Percentiles rank a stretch among this genome's conserved stretches.
These are phyloP conservation scores for Pythium grandisporangium DNA, from an alignment of 352 stramenopile genomes.

Conservation along the genomic window DNA sequence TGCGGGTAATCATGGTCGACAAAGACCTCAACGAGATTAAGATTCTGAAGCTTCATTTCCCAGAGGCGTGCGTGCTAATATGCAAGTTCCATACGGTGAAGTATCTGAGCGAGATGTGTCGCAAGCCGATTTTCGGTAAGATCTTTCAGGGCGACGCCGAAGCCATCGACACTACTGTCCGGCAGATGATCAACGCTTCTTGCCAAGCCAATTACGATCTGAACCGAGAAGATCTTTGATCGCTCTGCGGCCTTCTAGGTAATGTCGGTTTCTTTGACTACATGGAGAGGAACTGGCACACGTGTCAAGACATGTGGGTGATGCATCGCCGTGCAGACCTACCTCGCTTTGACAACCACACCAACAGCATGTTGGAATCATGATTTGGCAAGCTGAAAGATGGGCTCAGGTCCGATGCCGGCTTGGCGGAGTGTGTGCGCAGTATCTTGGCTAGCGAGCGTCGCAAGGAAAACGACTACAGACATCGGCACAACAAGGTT, in stretches of 20 bases:
- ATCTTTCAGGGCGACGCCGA: too few species aligned
- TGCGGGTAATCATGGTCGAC: background rate
- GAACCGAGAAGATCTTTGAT: background rate
- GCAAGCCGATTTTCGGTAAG: too few species aligned
- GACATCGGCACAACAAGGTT: too few species aligned
- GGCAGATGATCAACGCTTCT: too few species aligned
- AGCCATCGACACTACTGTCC: too few species aligned
- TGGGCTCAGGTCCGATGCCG: too few species aligned
- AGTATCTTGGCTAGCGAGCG: too few species aligned
- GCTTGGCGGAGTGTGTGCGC: too few species aligned
- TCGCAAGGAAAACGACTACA: too few species aligned
- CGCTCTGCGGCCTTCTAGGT: background rate
- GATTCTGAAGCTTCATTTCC: background rate
- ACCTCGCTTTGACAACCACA: background rate
- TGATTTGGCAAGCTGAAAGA: background rate
- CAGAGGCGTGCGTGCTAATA: background rate
- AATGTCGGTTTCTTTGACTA: background rate
- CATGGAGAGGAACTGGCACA: conserved; percentile 2
- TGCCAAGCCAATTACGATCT: too few species aligned
- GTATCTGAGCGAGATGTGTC: too few species aligned
- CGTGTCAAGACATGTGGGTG: background rate
- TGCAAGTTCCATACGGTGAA: background rate
- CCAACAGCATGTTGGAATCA: too few species aligned
- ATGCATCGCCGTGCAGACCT: background rate
- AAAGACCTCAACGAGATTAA: conserved; percentile 1